Evolutionary conservation across 768 basidiomycete species (phyloP), one percentile per base, ranked within the genome.

Genomic region (Boletus rufocinnamomeus): DNA sequence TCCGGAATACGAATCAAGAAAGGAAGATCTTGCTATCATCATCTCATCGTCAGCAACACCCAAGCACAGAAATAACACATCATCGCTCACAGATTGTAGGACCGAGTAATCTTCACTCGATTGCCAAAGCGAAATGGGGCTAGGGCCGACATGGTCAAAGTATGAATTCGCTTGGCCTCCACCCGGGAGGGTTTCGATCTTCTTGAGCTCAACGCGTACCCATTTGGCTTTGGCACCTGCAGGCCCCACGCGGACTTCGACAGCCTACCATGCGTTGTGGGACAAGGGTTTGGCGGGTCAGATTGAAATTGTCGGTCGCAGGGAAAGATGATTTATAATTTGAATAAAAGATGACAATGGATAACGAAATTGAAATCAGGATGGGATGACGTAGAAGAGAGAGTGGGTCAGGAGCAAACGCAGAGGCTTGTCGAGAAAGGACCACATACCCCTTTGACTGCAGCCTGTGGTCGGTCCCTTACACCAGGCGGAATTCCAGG

Each of bases 1-100:
- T 96, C 93, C 0, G 95, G 95, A 66, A 98, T 87, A 27, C 94
- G 89, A 50, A 98, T 90, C 56, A 85, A 84, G 72, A 98, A 98
- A 4, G 89, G 87, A 63, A 92, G 88, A 76, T 95, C 93, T 82
- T 86, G 86, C 91, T 93, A 63, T 50, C 61, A 41, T 50, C 19
- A 37, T 19, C 23, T 47, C 11, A 50, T 25, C 38, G 44, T 56
- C 30, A 55, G 63, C 16, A 14, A 58, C 16, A 23, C 4, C 35
- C 23, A 56, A 19, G 35, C 30, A 62, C 43, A 50, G 51, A 52
- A 45, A 52, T 8, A 47, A 30, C 11, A 46, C 21, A 10, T 4
- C 32, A 52, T 50, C 38, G 71, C 72, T 73, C 66, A 93, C 93
- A 30, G 89, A 85, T 41, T 82, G 78, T 59, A 96, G 69, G 30